A percentile compares a stretch with the other conserved stretches of the same genome.
Conservation (phyloP, 495 filamentous ascomycete genomes). For the Thermothielavioides terrestris region DNA sequence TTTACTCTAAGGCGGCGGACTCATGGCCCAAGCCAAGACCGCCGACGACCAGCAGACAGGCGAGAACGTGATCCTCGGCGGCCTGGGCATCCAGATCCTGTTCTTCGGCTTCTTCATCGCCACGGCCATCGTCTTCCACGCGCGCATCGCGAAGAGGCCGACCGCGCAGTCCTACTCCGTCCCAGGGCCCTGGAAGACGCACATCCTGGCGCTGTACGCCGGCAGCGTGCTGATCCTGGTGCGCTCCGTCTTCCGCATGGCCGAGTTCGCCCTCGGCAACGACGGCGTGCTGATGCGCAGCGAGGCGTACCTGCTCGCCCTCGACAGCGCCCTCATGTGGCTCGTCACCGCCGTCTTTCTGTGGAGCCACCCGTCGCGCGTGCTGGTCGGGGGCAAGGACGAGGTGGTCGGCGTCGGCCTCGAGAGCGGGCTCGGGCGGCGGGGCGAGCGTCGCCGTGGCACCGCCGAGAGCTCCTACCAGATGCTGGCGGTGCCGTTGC, state of each 20-base stretch:
- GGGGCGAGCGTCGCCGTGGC: too few relatives aligned
- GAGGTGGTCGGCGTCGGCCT: background rate
- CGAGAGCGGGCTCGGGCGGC: background rate
- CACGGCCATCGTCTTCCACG: conserved; percentile 36
- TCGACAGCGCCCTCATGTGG: conserved; percentile 18
- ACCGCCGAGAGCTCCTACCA: background rate
- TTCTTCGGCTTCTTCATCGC: conserved; percentile 47
- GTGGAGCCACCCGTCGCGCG: conserved; percentile 15
- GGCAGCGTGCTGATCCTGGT: conserved; percentile 50
- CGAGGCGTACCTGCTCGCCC: conserved; percentile 16
- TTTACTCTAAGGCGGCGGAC: conserved; percentile 17
- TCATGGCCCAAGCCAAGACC: conserved; percentile 27
- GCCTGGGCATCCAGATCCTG: conserved; percentile 42
- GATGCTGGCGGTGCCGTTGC: background rate
- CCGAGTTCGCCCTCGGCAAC: conserved; percentile 44
- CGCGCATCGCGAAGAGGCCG: conserved; percentile 8
- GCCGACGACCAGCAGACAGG: conserved; percentile 23
- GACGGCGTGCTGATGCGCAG: conserved; percentile 8
- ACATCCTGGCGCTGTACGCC: conserved; percentile 43
- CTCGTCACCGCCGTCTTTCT: conserved; percentile 10
- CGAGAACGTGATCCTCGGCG: conserved; percentile 38
- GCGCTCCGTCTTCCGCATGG: conserved; percentile 51
- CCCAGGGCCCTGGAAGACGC: conserved; percentile 35
- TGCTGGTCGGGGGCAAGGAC: conserved; percentile 20
- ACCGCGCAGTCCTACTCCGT: conserved; percentile 2